phyloP scores from a whole-genome alignment of 1,284 basidiomycete species.

The Coniophora puteana region DNA sequence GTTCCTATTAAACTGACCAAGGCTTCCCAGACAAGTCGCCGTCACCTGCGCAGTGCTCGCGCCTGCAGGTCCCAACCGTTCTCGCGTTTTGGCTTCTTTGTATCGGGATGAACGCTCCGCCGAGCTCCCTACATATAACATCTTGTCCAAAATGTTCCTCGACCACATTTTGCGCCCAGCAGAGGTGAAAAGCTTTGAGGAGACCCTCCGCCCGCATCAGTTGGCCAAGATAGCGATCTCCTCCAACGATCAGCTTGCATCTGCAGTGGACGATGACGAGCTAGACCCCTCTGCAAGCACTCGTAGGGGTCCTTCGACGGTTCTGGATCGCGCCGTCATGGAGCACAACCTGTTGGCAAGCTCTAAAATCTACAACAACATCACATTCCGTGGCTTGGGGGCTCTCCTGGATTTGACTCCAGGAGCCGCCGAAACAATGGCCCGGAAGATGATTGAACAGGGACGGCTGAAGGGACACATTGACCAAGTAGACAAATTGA shows the following conservation, averaged over 20 bases:
- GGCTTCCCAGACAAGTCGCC: conserved; percentile 66
- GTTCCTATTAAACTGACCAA: conserved; percentile 9
- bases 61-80: conserved; percentile 93
- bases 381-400: conserved; percentile 87
- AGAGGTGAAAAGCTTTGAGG: conserved; percentile 90
- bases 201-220: conserved; percentile 87
- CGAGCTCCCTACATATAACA: conserved; percentile 79
- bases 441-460: conserved; percentile 95
- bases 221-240: conserved; percentile 85
- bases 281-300: conserved; percentile 59
- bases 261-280: conserved; percentile 51
- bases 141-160: conserved; percentile 96
- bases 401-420: conserved; percentile 82
- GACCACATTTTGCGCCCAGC: conserved; percentile 90
- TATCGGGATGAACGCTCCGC: conserved; percentile 90
- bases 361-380: conserved; percentile 93
- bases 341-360: conserved; percentile 97
- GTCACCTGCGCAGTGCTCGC: conserved; percentile 97
- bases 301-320: conserved; percentile 85
- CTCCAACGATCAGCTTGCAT: conserved; percentile 72
- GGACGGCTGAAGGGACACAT: conserved; percentile 87
- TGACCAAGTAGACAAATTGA: conserved; percentile 90
- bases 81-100: conserved; percentile 86
- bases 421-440: conserved; percentile 89
- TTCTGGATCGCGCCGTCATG: conserved; percentile 96